Evolutionary conservation across 495 filamentous ascomycete species (phyloP), one percentile per base, ranked within the genome.

Genomic region (Aspergillus ostianus): DNA sequence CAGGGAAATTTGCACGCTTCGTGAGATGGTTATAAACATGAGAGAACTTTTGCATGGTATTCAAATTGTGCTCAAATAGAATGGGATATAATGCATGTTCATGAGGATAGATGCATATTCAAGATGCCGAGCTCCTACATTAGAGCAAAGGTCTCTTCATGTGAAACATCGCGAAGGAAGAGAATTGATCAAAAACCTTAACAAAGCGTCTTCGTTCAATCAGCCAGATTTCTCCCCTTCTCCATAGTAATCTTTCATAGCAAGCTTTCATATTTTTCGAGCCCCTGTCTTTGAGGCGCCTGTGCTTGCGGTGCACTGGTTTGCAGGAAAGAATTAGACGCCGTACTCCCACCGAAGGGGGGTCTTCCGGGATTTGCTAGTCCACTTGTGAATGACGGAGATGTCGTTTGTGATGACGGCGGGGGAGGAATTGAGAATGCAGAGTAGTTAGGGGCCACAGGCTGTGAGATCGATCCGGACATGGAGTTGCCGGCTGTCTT

Each of bases 241-340:
- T 26, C 23, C 23, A 26, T 26, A 26, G 4, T 9, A 18, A 13
- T n/a, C 7, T 36, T 7, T 70, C 51, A 95, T 58, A 95, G 67
- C 64, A 95, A 75, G 71, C 91, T 94, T 65, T 91, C 87, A 65
- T 90, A 95, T 65, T 87, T 88, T 70, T 91, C 90, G 67, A 95
- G 74, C 8, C 89, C 90, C 60, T 84, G 77, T 47, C 75, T 72
- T 54, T 73, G 73, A 30, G 73, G 66, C 51, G 47, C 56, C 55
- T 63, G 63, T 18, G 80, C 61, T 75, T 77, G 61, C 47, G 48
- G 27, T 61, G 51, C 64, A 30, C 57, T 54, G 53, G 64, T 69
- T 23, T 54, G 47, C 18, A 55, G 55, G 53, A 71, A 69, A 26
- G 65, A 56, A 19, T 27, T 56, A 30, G 60, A 62, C 20, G 58